Evolutionary conservation across 345 rosid species (phyloP).

Genomic region (Brassica juncea): DNA sequence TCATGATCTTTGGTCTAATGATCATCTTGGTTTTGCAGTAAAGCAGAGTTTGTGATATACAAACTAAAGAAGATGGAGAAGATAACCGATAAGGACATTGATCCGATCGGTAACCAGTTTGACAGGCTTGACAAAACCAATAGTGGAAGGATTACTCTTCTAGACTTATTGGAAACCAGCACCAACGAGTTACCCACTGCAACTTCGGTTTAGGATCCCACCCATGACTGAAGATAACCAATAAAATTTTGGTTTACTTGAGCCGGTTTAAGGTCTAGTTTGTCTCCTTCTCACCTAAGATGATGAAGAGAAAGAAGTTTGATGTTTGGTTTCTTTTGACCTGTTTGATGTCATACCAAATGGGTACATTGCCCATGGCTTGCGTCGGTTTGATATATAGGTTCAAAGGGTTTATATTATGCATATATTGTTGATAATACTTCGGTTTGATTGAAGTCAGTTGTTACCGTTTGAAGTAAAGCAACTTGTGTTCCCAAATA

Average conservation of each 20-base stretch:
- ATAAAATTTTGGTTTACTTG: background rate
- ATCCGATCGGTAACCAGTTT: background rate
- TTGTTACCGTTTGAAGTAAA: background rate
- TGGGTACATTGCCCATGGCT: conserved; percentile 1
- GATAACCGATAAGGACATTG: background rate
- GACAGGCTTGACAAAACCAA: background rate
- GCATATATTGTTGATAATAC: background rate
- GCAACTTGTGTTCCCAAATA: background rate
- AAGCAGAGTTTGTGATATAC: background rate
- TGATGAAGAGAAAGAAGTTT: background rate
- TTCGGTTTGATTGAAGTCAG: background rate
- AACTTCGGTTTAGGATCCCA: background rate
- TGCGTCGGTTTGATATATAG: background rate
- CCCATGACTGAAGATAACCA: too few relatives aligned
- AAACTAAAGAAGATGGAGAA: conserved; percentile 1
- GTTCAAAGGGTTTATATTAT: background rate
- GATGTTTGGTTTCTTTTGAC: background rate
- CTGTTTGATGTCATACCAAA: background rate
- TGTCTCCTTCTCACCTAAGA: background rate
- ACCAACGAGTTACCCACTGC: background rate
- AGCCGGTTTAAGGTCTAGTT: background rate
- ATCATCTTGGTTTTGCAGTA: conserved; percentile 1
- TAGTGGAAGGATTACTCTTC: background rate
- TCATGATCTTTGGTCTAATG: conserved; percentile 6
- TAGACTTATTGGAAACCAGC: background rate